A percentile compares a stretch with the other conserved stretches of the same genome.
Conservation (phyloP, 257 asterid species). For the Jasminum sambac region DNA sequence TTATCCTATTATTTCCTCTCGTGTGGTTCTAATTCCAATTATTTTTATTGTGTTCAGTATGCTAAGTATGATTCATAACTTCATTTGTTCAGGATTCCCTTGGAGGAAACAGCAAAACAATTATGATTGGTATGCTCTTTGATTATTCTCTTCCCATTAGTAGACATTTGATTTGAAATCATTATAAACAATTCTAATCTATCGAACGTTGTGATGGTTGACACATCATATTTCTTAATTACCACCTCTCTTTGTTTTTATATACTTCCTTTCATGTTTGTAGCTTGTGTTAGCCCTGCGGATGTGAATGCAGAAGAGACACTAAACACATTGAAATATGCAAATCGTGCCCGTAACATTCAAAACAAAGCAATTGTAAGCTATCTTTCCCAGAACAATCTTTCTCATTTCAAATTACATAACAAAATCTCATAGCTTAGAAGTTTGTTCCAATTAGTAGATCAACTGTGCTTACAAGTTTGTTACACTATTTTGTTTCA, state of each 20-base stretch:
- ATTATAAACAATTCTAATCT: neutral
- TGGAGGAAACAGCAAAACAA: constrained; percentile 95
- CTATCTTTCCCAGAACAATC: neutral
- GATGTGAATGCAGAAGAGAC: constrained; percentile 96
- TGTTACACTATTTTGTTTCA: constrained; percentile 3
- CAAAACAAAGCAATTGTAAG: constrained; percentile 95
- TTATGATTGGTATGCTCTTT: constrained; percentile 84
- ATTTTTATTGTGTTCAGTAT: constrained; percentile 7
- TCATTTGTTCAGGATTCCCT: constrained; percentile 77
- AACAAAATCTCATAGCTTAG: neutral
- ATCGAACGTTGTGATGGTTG: neutral
- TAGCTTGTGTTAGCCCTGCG: constrained; percentile 96
- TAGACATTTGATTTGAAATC: neutral
- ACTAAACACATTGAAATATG: constrained; percentile 85
- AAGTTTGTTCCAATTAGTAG: constrained; percentile 35
- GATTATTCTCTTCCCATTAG: constrained; percentile 9
- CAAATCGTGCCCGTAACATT: constrained; percentile 93
- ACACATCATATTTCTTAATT: neutral
- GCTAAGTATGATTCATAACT: constrained; percentile 24
- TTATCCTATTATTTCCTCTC: neutral
- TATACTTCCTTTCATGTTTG: constrained; percentile 1
- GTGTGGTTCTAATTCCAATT: neutral
- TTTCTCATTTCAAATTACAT: neutral
- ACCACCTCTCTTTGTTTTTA: neutral
- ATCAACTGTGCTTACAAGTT: constrained; percentile 49